Conservation (phyloP, 768 basidiomycete genomes). For the Suillus alpinus region DNA sequence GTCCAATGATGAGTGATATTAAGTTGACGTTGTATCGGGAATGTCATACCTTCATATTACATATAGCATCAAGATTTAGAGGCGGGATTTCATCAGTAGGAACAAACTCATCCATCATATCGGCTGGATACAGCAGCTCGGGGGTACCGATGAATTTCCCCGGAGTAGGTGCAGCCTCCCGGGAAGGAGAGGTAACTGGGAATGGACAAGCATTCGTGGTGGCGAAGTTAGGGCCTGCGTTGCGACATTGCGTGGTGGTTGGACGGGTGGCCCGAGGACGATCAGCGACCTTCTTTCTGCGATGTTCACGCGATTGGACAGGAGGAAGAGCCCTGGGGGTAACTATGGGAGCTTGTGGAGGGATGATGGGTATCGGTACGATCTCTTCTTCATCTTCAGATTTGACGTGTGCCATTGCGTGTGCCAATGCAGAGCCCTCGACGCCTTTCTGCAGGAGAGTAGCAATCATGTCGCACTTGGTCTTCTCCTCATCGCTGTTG, state of each 20-base stretch:
- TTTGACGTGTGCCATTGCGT: slow-evolving; percentile 2
- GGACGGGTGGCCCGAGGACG: slow-evolving; percentile 7
- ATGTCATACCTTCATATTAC: slow-evolving; percentile 19
- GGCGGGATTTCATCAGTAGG: slow-evolving; percentile 35
- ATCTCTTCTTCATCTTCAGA: slow-evolving; percentile 1
- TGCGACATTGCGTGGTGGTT: not conserved
- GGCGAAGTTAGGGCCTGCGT: not conserved
- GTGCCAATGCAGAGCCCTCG: slow-evolving; percentile 28
- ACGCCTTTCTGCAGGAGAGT: slow-evolving; percentile 33
- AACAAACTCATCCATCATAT: slow-evolving; percentile 24
- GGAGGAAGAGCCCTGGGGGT: not conserved
- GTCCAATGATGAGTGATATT: not conserved
- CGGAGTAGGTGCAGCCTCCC: slow-evolving; percentile 6
- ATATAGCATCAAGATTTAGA: slow-evolving; percentile 27
- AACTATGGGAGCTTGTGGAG: not conserved
- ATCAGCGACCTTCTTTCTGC: slow-evolving; percentile 9
- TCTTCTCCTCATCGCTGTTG: slow-evolving; percentile 32
- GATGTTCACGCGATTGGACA: not conserved
- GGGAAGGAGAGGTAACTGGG: not conserved
- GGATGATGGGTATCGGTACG: not conserved
- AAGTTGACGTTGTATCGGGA: not conserved
- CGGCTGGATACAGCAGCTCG: slow-evolving; percentile 14
- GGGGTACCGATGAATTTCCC: slow-evolving; percentile 13
- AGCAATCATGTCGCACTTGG: slow-evolving; percentile 38
- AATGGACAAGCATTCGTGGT: not conserved